phyloP scores from a whole-genome alignment of 129 eudicot species.

The Mikania micrantha region DNA sequence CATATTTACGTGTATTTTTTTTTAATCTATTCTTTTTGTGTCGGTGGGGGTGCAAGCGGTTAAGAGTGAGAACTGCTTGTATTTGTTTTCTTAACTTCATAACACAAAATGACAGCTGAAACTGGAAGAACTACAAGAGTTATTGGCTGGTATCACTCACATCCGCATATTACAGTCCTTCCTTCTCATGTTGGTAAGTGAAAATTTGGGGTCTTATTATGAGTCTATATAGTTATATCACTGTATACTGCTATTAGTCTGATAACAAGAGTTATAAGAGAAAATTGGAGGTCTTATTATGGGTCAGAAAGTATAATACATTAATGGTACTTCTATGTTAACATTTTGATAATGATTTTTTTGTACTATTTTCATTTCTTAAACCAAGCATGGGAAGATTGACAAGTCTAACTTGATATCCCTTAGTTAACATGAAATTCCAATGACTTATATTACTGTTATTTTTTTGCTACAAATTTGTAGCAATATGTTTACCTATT shows the following conservation, averaged over 20 bases:
- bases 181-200: conserved; percentile 99
- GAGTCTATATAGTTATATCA: neutral
- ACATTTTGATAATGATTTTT: neutral
- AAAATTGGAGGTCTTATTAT: conserved; percentile 1
- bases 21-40: neutral
- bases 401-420: conserved; percentile 4
- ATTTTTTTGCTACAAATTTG: neutral
- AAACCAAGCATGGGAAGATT: conserved; percentile 8
- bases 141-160: conserved; percentile 99
- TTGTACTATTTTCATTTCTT: neutral
- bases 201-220: neutral
- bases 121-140: conserved; percentile 93
- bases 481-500: neutral
- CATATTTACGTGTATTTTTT: neutral
- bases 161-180: conserved; percentile 97
- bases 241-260: neutral
- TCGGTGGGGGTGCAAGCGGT: neutral
- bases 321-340: neutral
- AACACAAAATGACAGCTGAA: conserved; percentile 82
- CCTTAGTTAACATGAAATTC: neutral
- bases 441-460: neutral
- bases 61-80: neutral
- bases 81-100: conserved; percentile 52
- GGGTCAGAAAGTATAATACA: neutral
- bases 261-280: neutral